A percentile compares a stretch with the other conserved stretches of the same genome.
These are phyloP conservation scores for Conticribra guillardii DNA, from an alignment of 108 stramenopile genomes.

Conservation along the genomic window DNA sequence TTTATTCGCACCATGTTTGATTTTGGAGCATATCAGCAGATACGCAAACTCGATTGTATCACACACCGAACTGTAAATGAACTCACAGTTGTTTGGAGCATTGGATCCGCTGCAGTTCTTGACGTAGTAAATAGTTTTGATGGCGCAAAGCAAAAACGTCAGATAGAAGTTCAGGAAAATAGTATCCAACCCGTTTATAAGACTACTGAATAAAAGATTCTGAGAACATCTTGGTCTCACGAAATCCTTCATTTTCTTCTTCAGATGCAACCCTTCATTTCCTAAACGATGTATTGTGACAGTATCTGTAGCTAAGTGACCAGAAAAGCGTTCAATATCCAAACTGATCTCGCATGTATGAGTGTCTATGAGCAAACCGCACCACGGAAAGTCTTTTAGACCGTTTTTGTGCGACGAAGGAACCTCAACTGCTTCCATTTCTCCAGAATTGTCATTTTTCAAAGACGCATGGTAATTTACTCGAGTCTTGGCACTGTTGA, in stretches of 20 bases:
- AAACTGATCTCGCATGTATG: slow-evolving; percentile 72
- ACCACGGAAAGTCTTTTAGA: slow-evolving; percentile 93
- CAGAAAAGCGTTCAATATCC: slow-evolving; percentile 72
- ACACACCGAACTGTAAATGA: slow-evolving; percentile 30
- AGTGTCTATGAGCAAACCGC: slow-evolving; percentile 85
- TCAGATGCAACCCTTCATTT: slow-evolving; percentile 58
- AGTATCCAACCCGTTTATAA: slow-evolving; percentile 59
- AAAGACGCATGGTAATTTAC: slow-evolving; percentile 25
- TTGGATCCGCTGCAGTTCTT: slow-evolving; percentile 4
- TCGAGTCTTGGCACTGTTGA: slow-evolving; percentile 76
- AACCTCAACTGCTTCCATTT: slow-evolving; percentile 8
- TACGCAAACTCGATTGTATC: slow-evolving; percentile 42
- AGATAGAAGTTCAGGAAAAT: slow-evolving; percentile 73
- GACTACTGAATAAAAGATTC: slow-evolving; percentile 74
- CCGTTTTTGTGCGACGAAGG: no score
- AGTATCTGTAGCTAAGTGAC: slow-evolving; percentile 49
- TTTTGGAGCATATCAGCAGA: slow-evolving; percentile 29
- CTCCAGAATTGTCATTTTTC: slow-evolving; percentile 6
- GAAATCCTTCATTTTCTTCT: slow-evolving; percentile 68
- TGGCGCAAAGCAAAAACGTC: slow-evolving; percentile 67
- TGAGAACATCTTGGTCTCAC: slow-evolving; percentile 74
- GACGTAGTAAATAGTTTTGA: slow-evolving; percentile 68
- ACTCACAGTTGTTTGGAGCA: slow-evolving; percentile 7
- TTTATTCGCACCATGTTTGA: slow-evolving; percentile 21
- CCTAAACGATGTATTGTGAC: slow-evolving; percentile 58